These are phyloP conservation scores for Chlamydomonas eustigma DNA, from an alignment of 139 green algal genomes.

Conservation along the genomic window DNA sequence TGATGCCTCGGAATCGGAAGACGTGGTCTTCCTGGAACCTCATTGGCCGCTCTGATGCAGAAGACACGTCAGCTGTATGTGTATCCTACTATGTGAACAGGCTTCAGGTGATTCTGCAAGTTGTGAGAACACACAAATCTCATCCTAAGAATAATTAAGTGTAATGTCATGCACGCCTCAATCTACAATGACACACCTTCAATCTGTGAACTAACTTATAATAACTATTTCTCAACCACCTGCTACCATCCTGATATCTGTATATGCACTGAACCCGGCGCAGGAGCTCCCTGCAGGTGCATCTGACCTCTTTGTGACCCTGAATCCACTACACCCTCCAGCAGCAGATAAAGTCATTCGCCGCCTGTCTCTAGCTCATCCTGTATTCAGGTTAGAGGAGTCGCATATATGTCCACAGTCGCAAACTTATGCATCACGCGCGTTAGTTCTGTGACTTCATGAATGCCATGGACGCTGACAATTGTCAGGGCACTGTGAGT, in stretches of 20 bases:
- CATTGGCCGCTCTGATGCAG: conserved; percentile 36
- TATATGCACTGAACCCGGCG: no score
- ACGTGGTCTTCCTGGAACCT: conserved; percentile 93
- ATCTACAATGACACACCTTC: no score
- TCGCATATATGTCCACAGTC: no score
- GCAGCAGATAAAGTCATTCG: conserved; percentile 42
- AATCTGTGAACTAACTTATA: no score
- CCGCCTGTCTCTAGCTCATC: conserved; percentile 67
- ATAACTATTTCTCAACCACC: no score
- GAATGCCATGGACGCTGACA: no score
- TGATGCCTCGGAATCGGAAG: conserved; percentile 74
- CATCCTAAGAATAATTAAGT: no score
- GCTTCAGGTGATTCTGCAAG: conserved; percentile 46
- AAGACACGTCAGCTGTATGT: conserved; percentile 58
- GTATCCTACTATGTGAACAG: conserved; percentile 91
- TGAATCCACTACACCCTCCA: conserved; percentile 79
- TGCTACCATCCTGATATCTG: no score
- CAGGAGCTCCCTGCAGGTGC: conserved; percentile 67
- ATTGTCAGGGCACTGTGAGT: no score
- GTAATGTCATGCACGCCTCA: no score
- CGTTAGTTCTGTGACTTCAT: no score
- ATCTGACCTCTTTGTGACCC: conserved; percentile 83
- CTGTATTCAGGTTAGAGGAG: conserved; percentile 62
- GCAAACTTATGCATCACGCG: no score
- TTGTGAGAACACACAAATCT: conserved; percentile 2